Percentiles rank a stretch among this genome's conserved stretches.
Evolutionary conservation across 441 rosid genomes (phyloP).

Genomic region (Omphalea diandra): DNA sequence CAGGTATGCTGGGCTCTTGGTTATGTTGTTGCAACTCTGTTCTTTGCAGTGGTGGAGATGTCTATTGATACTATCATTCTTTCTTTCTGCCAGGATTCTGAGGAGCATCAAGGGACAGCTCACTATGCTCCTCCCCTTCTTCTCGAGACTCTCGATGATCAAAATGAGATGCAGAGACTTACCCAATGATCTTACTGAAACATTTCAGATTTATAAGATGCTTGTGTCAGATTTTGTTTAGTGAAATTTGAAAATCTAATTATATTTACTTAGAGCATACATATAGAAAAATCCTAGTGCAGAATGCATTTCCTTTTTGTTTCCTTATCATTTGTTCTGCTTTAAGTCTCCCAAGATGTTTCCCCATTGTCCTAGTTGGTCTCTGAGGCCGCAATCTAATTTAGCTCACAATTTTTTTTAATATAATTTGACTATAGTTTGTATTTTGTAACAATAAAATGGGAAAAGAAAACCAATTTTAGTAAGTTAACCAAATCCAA

Average conservation of each 20-base stretch:
- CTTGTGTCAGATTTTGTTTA: constrained; percentile 13
- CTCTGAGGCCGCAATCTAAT: too few relatives aligned
- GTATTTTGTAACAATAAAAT: too few relatives aligned
- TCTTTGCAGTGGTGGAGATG: constrained; percentile 98
- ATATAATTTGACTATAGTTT: too few relatives aligned
- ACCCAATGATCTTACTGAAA: constrained; percentile 51
- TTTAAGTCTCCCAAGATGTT: not conserved
- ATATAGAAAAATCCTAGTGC: not conserved
- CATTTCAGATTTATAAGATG: constrained; percentile 22
- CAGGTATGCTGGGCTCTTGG: constrained; percentile 97
- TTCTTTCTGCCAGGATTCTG: constrained; percentile 96
- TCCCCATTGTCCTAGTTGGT: too few relatives aligned
- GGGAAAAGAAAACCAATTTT: too few relatives aligned
- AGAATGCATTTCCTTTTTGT: too few relatives aligned
- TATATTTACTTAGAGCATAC: constrained; percentile 17
- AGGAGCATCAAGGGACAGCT: constrained; percentile 98
- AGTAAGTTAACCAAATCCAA: too few relatives aligned
- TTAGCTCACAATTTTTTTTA: too few relatives aligned
- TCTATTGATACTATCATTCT: constrained; percentile 93
- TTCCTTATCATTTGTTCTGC: not conserved
- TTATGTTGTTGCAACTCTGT: constrained; percentile 81
- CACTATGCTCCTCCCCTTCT: constrained; percentile 96
- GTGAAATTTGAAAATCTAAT: constrained; percentile 21
- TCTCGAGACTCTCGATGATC: constrained; percentile 76
- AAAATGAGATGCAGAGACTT: constrained; percentile 86